Base-by-base conservation (phyloP, 768 basidiomycete species). In the Exidia glandulosa region DNA sequence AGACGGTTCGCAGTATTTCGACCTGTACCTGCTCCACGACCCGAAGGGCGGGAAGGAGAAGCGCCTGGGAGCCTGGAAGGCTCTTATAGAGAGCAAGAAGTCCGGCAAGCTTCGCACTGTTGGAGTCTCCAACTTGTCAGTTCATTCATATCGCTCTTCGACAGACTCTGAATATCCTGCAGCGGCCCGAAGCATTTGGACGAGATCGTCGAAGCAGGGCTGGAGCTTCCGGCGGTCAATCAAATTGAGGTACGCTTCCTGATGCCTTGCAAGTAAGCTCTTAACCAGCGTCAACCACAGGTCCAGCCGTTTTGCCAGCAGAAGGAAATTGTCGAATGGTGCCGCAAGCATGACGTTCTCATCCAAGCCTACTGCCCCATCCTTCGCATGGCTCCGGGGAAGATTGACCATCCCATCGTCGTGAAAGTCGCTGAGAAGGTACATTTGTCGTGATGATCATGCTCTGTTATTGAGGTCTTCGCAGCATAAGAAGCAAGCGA, bases 121-220 rank as follows among this genome's bases (percentile, higher is more conserved):
- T n/a, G 90, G 90, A 2, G 90, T 92, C 6, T 90, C 88, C 1
- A 93, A 93, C 72, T 93, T 84, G 88, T 89, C 64, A 50, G 86
- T 68, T n/a, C 50, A 2, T 31, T 37, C 23, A 25, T 56, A 41
- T n/a, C 33, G 33, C 7, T 12, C n/a, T 41, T 25, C 23, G 10
- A 31, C 31, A 32, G 25, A 13, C 32, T n/a, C 47, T 55, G n/a
- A 16, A 48, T 45, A 32, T 29, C 29, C 54, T 23, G 32, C 47
- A 91, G 89, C 64, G 79, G 79, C 25, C 67, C 87, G 33, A 80
- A 81, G 50, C 90, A 92, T 65, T 74, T 92, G 3, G 82, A 90
- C 64, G 88, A 92, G 70, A 85, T 92, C 57, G 76, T 72, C 60
- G 71, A 73, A 7, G 83, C 81, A 0, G 86, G 86, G 2, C 75